Base-by-base conservation (phyloP, 2,329 filamentous ascomycete genomes). In the Phaeoacremonium minimum region DNA sequence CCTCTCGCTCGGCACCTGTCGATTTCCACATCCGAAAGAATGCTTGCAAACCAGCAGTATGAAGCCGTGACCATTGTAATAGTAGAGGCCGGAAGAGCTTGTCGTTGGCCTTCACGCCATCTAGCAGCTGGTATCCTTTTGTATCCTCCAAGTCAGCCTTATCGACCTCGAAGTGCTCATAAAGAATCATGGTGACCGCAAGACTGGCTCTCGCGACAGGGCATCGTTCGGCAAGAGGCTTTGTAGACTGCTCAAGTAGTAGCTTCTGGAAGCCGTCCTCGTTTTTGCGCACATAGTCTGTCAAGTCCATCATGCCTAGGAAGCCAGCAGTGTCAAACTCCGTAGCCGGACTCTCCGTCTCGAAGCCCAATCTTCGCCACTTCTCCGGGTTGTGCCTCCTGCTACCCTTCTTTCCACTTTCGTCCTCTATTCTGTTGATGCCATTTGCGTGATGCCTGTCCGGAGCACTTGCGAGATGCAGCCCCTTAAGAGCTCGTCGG, bases 231-330 rank as follows among this genome's bases (percentile, higher is more conserved):
- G 79, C 68, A 15, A 77, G 51, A 2, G 85, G 77, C 51, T 80
- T 80, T 6, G 83, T 80, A 4, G 87, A 84, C 61, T 98, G 93
- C 61, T 98, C 93, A 22, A 96, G 68, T 13, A 98, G 66, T 48
- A 95, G 71, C 63, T 95, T 96, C 57, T 95, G 90, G 49, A 95
- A 97, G 9, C 80, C 80, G 55, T 96, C 90, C 57, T 95, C 88
- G 54, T 95, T 83, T 56, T 89, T 95, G 52, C 85, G 79, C 33
- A 95, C 88, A 57, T 88, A 98, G 59, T 97, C 90, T 3, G 89
- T 87, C 52, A 98, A 63, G 58, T 98, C 93, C 90, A 98, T 97
- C 78, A 98, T 87, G 18, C 93, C 93, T 36, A 98, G 63, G 56
- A 90, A 97, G 0, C 93, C 93, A 18, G 86, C 85, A 28, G 78